A percentile compares a stretch with the other conserved stretches of the same genome.
Conservation (phyloP, 768 basidiomycete species). For the Clavulina sp. region DNA sequence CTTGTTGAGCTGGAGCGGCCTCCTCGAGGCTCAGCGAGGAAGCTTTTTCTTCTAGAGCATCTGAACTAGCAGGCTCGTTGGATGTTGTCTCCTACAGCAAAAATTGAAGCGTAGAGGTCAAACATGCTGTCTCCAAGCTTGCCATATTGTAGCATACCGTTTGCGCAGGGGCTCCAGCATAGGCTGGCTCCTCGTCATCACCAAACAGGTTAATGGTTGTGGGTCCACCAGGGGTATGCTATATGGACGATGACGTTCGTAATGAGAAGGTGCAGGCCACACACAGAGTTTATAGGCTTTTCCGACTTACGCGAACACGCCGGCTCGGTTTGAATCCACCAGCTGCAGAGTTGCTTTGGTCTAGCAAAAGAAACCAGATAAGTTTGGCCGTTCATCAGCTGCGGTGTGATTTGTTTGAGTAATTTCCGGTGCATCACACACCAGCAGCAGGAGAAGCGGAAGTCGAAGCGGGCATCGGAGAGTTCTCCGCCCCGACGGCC, state of each 20-base stretch:
- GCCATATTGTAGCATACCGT: too few relatives aligned
- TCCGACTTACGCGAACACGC: slow-evolving; percentile 12
- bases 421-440: too few relatives aligned
- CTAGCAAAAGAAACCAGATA: too few relatives aligned
- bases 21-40: not conserved
- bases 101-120: not conserved
- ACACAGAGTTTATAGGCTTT: not conserved
- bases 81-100: not conserved
- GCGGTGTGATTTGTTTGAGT: too few relatives aligned
- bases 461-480: too few relatives aligned
- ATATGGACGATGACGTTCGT: not conserved
- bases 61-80: not conserved
- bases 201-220: slow-evolving; percentile 8
- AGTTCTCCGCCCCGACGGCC: too few relatives aligned
- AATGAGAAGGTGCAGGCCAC: too few relatives aligned
- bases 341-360: not conserved
- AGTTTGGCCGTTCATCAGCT: too few relatives aligned
- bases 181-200: slow-evolving; percentile 7
- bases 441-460: too few relatives aligned
- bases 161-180: not conserved
- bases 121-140: too few relatives aligned
- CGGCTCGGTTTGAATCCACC: slow-evolving; percentile 11
- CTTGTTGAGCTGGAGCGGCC: not conserved
- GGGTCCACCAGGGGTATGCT: slow-evolving; percentile 1
- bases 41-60: not conserved